Evolutionary conservation across 2,329 filamentous ascomycete species (phyloP).

Genomic region (Exophiala spinifera): DNA sequence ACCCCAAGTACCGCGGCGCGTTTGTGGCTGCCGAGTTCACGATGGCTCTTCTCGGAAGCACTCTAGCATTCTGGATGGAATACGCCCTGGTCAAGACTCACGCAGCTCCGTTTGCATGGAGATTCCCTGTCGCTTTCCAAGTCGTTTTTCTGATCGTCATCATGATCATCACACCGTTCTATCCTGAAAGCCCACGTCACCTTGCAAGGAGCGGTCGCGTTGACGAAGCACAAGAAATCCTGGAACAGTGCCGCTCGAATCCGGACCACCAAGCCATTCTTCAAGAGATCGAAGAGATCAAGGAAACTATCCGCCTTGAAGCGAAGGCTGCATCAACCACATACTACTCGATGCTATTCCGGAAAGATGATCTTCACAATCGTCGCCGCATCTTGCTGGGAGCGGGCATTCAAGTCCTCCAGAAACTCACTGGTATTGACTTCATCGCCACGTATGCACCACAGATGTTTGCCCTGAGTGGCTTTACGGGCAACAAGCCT

Average conservation of each 20-base stretch:
- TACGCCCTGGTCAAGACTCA: slow-evolving; percentile 31
- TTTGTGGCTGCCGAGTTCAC: slow-evolving; percentile 31
- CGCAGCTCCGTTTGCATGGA: slow-evolving; percentile 47
- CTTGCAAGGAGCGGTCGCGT: slow-evolving; percentile 27
- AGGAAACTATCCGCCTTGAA: slow-evolving; percentile 29
- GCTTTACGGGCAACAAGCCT: slow-evolving; percentile 27
- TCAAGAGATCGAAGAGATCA: slow-evolving; percentile 29
- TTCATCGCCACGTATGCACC: slow-evolving; percentile 29
- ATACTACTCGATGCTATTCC: slow-evolving; percentile 30
- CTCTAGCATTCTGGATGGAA: slow-evolving; percentile 33
- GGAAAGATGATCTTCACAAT: slow-evolving; percentile 27
- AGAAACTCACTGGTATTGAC: slow-evolving; percentile 30
- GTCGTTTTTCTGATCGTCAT: slow-evolving; percentile 60
- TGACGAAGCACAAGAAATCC: slow-evolving; percentile 24
- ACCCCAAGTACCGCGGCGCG: slow-evolving; percentile 28
- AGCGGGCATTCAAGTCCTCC: slow-evolving; percentile 28
- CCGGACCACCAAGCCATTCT: slow-evolving; percentile 19
- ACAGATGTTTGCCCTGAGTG: slow-evolving; percentile 27
- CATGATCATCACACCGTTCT: slow-evolving; percentile 45
- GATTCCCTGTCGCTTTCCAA: slow-evolving; percentile 60
- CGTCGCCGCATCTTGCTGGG: slow-evolving; percentile 27
- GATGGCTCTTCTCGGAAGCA: slow-evolving; percentile 11
- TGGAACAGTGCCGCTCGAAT: slow-evolving; percentile 11
- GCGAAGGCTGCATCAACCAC: slow-evolving; percentile 25
- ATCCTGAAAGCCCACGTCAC: slow-evolving; percentile 46